Evolutionary conservation across 129 eudicot species (phyloP).

Genomic region (Dittrichia graveolens): DNA sequence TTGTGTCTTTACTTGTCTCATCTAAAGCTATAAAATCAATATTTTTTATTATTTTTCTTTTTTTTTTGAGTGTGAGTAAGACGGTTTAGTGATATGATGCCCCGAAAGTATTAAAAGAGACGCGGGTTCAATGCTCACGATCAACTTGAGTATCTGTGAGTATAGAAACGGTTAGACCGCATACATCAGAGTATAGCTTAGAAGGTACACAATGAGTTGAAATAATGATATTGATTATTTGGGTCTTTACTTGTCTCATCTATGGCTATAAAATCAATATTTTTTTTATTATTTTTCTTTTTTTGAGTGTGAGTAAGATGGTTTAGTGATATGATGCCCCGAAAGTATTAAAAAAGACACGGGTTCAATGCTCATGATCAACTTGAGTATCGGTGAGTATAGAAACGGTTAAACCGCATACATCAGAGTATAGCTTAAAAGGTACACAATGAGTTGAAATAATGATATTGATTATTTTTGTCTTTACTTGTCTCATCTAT

Average conservation of each 20-base stretch:
- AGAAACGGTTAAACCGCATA: too few relatives aligned
- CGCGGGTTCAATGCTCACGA: too few relatives aligned
- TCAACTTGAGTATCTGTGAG: too few relatives aligned
- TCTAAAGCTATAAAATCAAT: not conserved
- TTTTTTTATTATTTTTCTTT: too few relatives aligned
- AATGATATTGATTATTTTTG: slow-evolving; percentile 16
- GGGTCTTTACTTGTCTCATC: slow-evolving; percentile 4
- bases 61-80: slow-evolving; percentile 10
- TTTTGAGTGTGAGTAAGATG: not conserved
- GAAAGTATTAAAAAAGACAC: too few relatives aligned
- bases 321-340: too few relatives aligned
- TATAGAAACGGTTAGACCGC: too few relatives aligned
- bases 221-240: slow-evolving; percentile 22
- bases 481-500: slow-evolving; percentile 9
- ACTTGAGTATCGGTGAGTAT: too few relatives aligned
- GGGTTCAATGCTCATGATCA: too few relatives aligned
- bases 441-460: slow-evolving; percentile 29
- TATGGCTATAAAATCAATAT: slow-evolving; percentile 4
- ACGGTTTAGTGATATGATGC: too few relatives aligned
- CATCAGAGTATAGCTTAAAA: not conserved
- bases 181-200: too few relatives aligned
- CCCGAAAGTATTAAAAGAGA: too few relatives aligned
- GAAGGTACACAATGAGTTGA: slow-evolving; percentile 26
- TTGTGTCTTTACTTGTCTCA: slow-evolving; percentile 3
- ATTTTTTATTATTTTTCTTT: not conserved